Conservation (phyloP, 352 stramenopile genomes). For the Saprolegnia diclina region DNA sequence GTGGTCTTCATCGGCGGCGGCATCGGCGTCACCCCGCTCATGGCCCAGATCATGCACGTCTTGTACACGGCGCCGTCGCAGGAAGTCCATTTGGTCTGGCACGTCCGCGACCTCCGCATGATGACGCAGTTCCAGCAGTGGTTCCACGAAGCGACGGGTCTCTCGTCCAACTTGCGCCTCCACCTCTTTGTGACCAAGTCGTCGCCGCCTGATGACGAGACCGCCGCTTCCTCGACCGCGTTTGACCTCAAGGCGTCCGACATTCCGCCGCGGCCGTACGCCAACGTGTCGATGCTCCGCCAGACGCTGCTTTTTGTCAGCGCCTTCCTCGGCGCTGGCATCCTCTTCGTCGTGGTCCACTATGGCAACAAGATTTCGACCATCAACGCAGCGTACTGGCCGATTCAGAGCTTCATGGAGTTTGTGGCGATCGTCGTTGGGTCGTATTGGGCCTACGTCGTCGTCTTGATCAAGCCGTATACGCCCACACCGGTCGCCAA, state of each 20-base stretch:
- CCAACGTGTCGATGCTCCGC: constrained; percentile 29
- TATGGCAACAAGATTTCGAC: constrained; percentile 68
- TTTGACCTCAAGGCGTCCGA: background rate
- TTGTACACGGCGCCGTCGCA: constrained; percentile 9
- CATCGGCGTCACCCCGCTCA: constrained; percentile 30
- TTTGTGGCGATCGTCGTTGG: constrained; percentile 63
- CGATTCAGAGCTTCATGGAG: constrained; percentile 73
- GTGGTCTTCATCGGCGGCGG: constrained; percentile 35
- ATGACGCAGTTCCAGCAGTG: constrained; percentile 17
- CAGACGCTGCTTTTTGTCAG: constrained; percentile 73
- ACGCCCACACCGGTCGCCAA: background rate
- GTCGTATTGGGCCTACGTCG: constrained; percentile 28
- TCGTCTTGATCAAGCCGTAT: background rate
- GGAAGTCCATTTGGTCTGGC: constrained; percentile 23
- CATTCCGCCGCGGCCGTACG: background rate
- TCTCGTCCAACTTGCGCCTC: background rate
- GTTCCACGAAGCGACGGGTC: background rate
- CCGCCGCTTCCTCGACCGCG: background rate
- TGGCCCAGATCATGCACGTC: constrained; percentile 20
- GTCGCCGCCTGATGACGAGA: background rate
- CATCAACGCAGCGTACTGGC: constrained; percentile 56
- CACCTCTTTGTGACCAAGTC: constrained; percentile 11
- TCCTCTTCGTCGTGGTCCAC: constrained; percentile 61
- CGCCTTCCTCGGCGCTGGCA: constrained; percentile 72
- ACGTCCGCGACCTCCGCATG: constrained; percentile 9